These are phyloP conservation scores for Tubosaeta brunneosetosa DNA, from an alignment of 768 basidiomycete species.

Conservation along the genomic window DNA sequence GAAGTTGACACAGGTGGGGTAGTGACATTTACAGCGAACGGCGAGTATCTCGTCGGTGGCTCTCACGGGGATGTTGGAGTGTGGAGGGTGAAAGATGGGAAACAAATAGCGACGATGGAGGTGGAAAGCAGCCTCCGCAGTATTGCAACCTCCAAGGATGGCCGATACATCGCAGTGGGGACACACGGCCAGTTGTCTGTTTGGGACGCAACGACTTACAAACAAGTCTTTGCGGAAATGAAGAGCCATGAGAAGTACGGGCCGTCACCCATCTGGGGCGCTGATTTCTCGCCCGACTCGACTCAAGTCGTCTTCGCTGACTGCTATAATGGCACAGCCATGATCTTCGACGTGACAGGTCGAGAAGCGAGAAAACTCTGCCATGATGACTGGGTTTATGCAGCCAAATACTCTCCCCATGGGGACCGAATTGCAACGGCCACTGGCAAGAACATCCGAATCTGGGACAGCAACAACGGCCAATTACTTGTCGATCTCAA, in stretches of 20 bases:
- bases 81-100: neutral
- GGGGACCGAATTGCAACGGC: slow-evolving; percentile 1
- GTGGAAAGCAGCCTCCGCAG: neutral
- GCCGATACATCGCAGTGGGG: slow-evolving; percentile 5
- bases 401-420: neutral
- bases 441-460: neutral
- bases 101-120: neutral
- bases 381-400: neutral
- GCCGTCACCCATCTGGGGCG: neutral
- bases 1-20: too few relatives aligned
- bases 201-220: neutral
- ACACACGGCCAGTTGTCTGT: neutral
- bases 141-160: neutral
- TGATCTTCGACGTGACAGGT: neutral
- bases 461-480: slow-evolving; percentile 1
- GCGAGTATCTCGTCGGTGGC: too few relatives aligned
- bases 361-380: too few relatives aligned
- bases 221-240: neutral
- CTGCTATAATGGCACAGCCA: neutral
- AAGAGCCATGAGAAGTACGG: neutral
- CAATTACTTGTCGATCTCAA: neutral
- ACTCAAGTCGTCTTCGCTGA: neutral
- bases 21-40: too few relatives aligned
- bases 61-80: neutral
- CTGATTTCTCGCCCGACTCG: slow-evolving; percentile 5